A percentile compares a stretch with the other conserved stretches of the same genome.
These are phyloP conservation scores for Candida silvatica DNA, from an alignment of 805 yeast species.

Conservation along the genomic window DNA sequence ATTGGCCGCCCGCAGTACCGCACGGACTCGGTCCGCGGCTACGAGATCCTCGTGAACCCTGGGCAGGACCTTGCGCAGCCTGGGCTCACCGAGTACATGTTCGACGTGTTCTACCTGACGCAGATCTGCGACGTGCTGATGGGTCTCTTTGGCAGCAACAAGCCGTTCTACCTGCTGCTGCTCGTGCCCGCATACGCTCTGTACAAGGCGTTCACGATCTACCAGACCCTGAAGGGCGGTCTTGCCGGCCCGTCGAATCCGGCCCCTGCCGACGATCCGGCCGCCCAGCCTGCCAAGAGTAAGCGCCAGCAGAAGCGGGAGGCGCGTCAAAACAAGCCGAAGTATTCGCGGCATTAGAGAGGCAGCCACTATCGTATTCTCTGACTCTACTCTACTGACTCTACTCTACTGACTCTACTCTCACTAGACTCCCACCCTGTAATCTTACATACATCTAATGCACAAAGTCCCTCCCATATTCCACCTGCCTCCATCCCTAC, in stretches of 20 bases:
- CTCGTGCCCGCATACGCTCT: conserved; percentile 44
- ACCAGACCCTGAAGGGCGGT: not conserved
- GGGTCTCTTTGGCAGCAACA: conserved; percentile 44
- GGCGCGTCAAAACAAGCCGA: conserved; percentile 21
- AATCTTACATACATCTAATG: too few species aligned
- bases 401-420: too few species aligned
- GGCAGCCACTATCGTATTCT: too few species aligned
- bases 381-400: too few species aligned
- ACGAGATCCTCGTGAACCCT: conserved; percentile 31
- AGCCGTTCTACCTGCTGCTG: conserved; percentile 50
- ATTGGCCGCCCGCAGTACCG: conserved; percentile 51
- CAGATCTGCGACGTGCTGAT: conserved; percentile 48
- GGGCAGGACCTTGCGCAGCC: conserved; percentile 55
- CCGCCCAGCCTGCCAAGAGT: conserved; percentile 1
- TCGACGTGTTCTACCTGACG: conserved; percentile 61
- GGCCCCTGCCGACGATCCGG: conserved; percentile 1
- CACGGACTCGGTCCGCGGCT: conserved; percentile 28
- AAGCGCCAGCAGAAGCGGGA: conserved; percentile 14
- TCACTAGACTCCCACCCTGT: too few species aligned
- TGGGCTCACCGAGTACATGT: conserved; percentile 67
- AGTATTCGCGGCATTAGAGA: conserved; percentile 2
- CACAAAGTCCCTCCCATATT: too few species aligned
- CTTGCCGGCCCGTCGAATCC: not conserved
- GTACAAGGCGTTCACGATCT: conserved; percentile 32
- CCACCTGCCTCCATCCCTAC: too few species aligned